Evolutionary conservation across 495 filamentous ascomycete species (phyloP), one percentile per base, ranked within the genome.

Genomic region (Tuber calosporum): DNA sequence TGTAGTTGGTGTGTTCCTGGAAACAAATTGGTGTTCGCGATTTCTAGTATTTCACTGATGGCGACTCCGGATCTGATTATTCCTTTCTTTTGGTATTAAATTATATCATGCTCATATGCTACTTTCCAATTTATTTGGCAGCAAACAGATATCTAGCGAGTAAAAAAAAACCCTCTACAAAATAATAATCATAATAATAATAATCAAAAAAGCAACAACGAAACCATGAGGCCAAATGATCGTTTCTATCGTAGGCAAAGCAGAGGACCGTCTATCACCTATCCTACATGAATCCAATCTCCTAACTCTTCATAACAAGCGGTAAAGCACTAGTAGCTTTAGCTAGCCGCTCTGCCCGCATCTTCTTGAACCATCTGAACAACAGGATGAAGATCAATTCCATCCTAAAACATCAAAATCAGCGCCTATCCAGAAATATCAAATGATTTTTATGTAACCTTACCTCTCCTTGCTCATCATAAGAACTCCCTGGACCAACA

Each of bases 381-480:
- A 99, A 87, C 30, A 97, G 83, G 76, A 98, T 84, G 83, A 97
- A 98, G 22, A 92, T 76, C 69, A 99, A 86, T 83, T 98, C 95
- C 85, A 98, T 91, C 72, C 94, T 96, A 77, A 13, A 15, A 41
- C 53, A 37, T 69, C 74, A 19, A 20, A 42, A 69, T n/a, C 15
- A 36, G 74, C 1, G n/a, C 53, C 41, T 68, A 41, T 37, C 37
- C 6, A 17, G 13, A 36, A 43, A 48, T 69, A 19, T 66, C 0
- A 20, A 41, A n/a, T 34, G 68, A 71, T 40, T 42, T 26, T 22
- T 69, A 83, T 88, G 74, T 19, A 34, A 17, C 17, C 26, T 62
- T 87, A 96, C 93, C 93, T 88, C 83, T 99, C 96, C 85, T 99
- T 99, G 5, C 92, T 96, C 95, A 98, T 99, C 95, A 99, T 99